Conservation (phyloP, 331 rosid species). For the Acacia concinna region DNA sequence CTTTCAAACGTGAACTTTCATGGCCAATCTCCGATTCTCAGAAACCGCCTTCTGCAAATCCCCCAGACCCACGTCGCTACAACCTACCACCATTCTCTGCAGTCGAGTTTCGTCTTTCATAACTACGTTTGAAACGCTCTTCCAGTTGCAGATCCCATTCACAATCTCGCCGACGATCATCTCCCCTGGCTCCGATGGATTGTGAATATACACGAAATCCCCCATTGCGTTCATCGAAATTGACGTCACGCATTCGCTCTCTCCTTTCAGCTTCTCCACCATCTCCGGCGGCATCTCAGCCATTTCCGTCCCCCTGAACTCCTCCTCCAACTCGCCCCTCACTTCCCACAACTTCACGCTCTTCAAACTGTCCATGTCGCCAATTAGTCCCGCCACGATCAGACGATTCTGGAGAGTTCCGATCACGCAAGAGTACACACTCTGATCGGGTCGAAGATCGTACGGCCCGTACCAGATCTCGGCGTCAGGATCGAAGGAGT, state of each 20-base stretch:
- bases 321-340: slow-evolving; percentile 29
- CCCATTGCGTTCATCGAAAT: slow-evolving; percentile 40
- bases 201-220: slow-evolving; percentile 40
- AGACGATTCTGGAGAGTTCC: slow-evolving; percentile 34
- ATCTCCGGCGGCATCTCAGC: slow-evolving; percentile 55
- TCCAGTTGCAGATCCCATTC: slow-evolving; percentile 47
- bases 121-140: slow-evolving; percentile 38
- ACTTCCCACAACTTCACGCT: slow-evolving; percentile 59
- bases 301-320: slow-evolving; percentile 18
- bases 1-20: neutral
- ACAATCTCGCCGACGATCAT: slow-evolving; percentile 54
- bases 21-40: neutral
- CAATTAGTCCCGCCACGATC: slow-evolving; percentile 47
- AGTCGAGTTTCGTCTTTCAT: slow-evolving; percentile 33
- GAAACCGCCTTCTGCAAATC: slow-evolving; percentile 45
- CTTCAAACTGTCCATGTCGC: slow-evolving; percentile 46
- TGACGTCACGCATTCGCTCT: slow-evolving; percentile 33
- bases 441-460: slow-evolving; percentile 30
- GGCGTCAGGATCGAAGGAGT: slow-evolving; percentile 42
- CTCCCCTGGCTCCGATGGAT: slow-evolving; percentile 42
- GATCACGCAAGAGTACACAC: slow-evolving; percentile 24
- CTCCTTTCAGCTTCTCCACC: slow-evolving; percentile 50
- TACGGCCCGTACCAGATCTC: slow-evolving; percentile 67
- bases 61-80: slow-evolving; percentile 39
- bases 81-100: slow-evolving; percentile 48